phyloP scores from a whole-genome alignment of 2,329 filamentous ascomycete species.

The Paracamarosporium sp. region DNA sequence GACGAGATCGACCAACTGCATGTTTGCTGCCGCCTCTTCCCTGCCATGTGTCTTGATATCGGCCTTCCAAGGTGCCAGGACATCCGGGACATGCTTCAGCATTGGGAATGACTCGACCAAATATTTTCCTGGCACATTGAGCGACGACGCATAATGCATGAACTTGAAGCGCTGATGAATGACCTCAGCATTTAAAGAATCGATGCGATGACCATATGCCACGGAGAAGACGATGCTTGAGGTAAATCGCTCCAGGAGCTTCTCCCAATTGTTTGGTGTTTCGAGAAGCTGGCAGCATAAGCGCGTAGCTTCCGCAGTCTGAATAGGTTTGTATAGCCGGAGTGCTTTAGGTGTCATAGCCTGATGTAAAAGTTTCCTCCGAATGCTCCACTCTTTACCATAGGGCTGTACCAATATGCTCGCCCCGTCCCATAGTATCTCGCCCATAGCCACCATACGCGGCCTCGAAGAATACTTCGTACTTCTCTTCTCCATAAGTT shows the following conservation, averaged over 20 bases:
- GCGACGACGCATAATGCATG: conserved; percentile 56
- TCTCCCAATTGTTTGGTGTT: conserved; percentile 52
- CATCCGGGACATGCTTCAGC: conserved; percentile 53
- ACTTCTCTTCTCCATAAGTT: conserved; percentile 55
- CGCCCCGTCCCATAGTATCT: conserved; percentile 53
- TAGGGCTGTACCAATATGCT: conserved; percentile 58
- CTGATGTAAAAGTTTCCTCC: conserved; percentile 47
- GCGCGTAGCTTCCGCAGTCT: conserved; percentile 58
- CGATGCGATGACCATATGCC: conserved; percentile 59
- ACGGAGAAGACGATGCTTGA: conserved; percentile 59
- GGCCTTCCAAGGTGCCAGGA: conserved; percentile 57
- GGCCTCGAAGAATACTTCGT: conserved; percentile 55
- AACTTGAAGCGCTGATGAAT: conserved; percentile 56
- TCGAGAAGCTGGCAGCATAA: conserved; percentile 52
- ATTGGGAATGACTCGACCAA: conserved; percentile 56
- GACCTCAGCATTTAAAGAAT: conserved; percentile 55
- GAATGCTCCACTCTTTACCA: conserved; percentile 54
- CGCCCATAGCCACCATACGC: conserved; percentile 54
- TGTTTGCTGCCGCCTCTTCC: conserved; percentile 50
- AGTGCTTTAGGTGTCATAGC: conserved; percentile 54
- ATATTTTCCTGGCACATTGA: conserved; percentile 56
- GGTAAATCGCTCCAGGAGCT: conserved; percentile 57
- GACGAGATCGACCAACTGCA: conserved; percentile 51
- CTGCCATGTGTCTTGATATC: conserved; percentile 50
- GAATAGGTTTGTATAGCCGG: conserved; percentile 55